These are phyloP conservation scores for Fusarium annulatum DNA, from an alignment of 2,329 filamentous ascomycete genomes.

Conservation along the genomic window DNA sequence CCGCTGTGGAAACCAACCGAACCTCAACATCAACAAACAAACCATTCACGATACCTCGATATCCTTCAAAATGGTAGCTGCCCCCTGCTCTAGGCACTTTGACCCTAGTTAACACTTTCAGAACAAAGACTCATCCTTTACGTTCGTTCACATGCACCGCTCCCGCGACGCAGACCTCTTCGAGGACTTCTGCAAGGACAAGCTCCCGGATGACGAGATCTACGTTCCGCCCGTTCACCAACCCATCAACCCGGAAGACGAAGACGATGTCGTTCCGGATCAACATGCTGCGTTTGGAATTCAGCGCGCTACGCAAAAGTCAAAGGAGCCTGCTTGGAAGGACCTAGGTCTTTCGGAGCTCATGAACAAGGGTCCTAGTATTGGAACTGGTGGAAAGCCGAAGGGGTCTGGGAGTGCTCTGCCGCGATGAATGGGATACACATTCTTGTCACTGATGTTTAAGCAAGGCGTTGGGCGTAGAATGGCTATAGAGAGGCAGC, in stretches of 20 bases:
- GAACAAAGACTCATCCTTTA: constrained; percentile 81
- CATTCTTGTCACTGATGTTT: background rate
- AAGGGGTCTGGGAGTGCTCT: constrained; percentile 31
- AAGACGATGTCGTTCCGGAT: constrained; percentile 88
- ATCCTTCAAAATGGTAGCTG: constrained; percentile 16
- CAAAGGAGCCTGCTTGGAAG: constrained; percentile 79
- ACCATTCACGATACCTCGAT: constrained; percentile 2
- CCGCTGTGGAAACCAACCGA: constrained; percentile 13
- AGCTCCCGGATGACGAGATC: constrained; percentile 80
- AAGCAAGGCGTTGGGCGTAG: constrained; percentile 25
- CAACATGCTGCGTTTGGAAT: constrained; percentile 91
- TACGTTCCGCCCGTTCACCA: constrained; percentile 84
- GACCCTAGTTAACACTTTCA: constrained; percentile 44
- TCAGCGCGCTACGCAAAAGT: constrained; percentile 79
- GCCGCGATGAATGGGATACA: constrained; percentile 6
- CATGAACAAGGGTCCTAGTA: constrained; percentile 70
- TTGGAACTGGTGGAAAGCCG: constrained; percentile 36
- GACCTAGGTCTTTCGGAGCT: constrained; percentile 79
- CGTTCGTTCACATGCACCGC: constrained; percentile 79
- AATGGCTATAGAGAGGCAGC: background rate
- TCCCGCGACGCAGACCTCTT: constrained; percentile 81
- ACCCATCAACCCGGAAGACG: constrained; percentile 86
- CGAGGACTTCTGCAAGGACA: constrained; percentile 79
- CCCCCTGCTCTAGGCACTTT: too few relatives aligned
- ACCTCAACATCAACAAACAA: constrained; percentile 28